These are phyloP conservation scores for Lasiodiplodia citricola DNA, from an alignment of 2,329 filamentous ascomycete species.

Conservation along the genomic window DNA sequence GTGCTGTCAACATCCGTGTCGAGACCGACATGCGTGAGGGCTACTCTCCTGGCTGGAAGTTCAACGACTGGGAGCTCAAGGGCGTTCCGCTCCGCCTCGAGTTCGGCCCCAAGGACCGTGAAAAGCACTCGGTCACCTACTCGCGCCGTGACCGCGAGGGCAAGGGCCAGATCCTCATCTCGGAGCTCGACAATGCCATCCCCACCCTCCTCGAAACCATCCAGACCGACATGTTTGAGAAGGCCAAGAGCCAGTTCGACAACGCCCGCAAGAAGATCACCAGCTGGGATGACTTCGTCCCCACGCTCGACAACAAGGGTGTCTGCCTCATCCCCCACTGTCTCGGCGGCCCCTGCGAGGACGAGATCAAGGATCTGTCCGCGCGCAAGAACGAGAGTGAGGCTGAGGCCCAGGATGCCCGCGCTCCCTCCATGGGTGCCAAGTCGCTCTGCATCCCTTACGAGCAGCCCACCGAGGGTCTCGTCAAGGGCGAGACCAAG, in stretches of 20 bases:
- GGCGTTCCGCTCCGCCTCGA: slow-evolving; percentile 93
- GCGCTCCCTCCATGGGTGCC: slow-evolving; percentile 75
- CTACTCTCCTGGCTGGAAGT: slow-evolving; percentile 95
- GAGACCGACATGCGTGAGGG: slow-evolving; percentile 86
- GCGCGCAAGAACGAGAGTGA: slow-evolving; percentile 74
- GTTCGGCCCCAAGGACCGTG: slow-evolving; percentile 93
- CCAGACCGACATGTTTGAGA: slow-evolving; percentile 78
- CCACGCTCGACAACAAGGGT: slow-evolving; percentile 89
- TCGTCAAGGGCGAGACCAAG: slow-evolving; percentile 81
- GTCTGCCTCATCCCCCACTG: slow-evolving; percentile 93
- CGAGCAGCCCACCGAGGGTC: slow-evolving; percentile 80
- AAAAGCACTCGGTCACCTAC: slow-evolving; percentile 80
- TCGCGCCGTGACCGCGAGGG: slow-evolving; percentile 84
- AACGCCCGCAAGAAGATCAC: slow-evolving; percentile 81
- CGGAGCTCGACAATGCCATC: slow-evolving; percentile 73
- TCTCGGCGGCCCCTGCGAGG: slow-evolving; percentile 82
- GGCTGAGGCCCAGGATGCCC: slow-evolving; percentile 71
- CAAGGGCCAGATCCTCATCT: slow-evolving; percentile 67
- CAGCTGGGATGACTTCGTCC: slow-evolving; percentile 89
- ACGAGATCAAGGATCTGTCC: slow-evolving; percentile 91
- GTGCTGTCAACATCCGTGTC: slow-evolving; percentile 74
- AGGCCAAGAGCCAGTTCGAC: slow-evolving; percentile 79
- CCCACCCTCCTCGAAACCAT: slow-evolving; percentile 87
- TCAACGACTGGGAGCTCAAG: slow-evolving; percentile 98
- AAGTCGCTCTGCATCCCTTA: slow-evolving; percentile 81